phyloP scores from a whole-genome alignment of 208 protist species.

The Jaenimonas drosophilae region DNA sequence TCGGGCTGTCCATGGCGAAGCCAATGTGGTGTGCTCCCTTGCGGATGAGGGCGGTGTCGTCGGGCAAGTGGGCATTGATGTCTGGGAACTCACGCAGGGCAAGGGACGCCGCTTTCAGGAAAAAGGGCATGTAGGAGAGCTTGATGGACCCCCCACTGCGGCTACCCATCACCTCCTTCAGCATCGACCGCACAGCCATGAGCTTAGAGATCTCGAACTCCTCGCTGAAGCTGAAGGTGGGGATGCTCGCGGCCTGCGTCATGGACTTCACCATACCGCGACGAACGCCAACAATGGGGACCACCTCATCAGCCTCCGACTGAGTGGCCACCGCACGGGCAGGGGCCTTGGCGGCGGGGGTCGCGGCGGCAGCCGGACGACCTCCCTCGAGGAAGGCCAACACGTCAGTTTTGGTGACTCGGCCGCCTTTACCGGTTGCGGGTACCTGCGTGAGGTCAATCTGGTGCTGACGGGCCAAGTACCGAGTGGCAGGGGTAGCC shows the following conservation, averaged over 20 bases:
- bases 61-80: slow-evolving; percentile 72
- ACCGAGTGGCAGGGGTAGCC: slow-evolving; percentile 87
- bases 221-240: slow-evolving; percentile 88
- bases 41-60: slow-evolving; percentile 52
- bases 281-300: slow-evolving; percentile 36
- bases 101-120: slow-evolving; percentile 92
- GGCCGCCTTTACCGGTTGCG: slow-evolving; percentile 68
- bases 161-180: slow-evolving; percentile 35
- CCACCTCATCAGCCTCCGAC: slow-evolving; percentile 12
- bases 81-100: slow-evolving; percentile 80
- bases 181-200: slow-evolving; percentile 24
- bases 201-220: slow-evolving; percentile 82
- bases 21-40: slow-evolving; percentile 92
- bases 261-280: slow-evolving; percentile 92
- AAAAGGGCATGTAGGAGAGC: slow-evolving; percentile 91
- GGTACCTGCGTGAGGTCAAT: slow-evolving; percentile 63
- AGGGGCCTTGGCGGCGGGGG: background rate
- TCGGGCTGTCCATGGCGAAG: slow-evolving; percentile 94
- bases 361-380: background rate
- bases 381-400: slow-evolving; percentile 7
- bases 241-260: slow-evolving; percentile 73
- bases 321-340: slow-evolving; percentile 5
- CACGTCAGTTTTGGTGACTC: slow-evolving; percentile 91
- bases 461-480: slow-evolving; percentile 71
- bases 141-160: slow-evolving; percentile 15